Percentiles rank a stretch among this genome's conserved stretches.
Conservation (phyloP, 2,329 filamentous ascomycete species). For the Cadophora malorum region DNA sequence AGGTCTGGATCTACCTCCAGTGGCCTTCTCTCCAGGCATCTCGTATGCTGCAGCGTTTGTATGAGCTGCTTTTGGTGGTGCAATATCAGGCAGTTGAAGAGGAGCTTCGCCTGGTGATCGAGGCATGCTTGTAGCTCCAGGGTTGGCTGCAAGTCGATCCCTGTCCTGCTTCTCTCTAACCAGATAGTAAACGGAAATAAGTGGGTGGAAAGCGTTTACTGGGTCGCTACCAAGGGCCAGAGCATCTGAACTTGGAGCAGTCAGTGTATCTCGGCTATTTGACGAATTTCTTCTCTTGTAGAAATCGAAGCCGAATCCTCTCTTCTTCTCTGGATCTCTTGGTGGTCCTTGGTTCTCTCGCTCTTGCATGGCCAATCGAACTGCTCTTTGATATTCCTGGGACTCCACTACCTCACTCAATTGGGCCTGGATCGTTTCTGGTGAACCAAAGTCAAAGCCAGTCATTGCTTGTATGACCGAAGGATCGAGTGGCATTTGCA, state of each 20-base stretch:
- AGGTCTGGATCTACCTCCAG: constrained; percentile 81
- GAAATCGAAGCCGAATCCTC: constrained; percentile 91
- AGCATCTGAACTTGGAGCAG: constrained; percentile 83
- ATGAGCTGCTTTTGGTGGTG: constrained; percentile 83
- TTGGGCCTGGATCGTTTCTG: constrained; percentile 82
- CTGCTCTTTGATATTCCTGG: constrained; percentile 88
- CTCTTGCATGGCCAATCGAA: constrained; percentile 73
- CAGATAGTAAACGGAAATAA: constrained; percentile 93
- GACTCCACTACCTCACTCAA: constrained; percentile 88
- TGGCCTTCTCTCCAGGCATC: constrained; percentile 86
- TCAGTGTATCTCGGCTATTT: constrained; percentile 86
- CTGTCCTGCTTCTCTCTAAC: constrained; percentile 94
- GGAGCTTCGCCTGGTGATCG: constrained; percentile 58
- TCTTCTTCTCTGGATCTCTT: constrained; percentile 77
- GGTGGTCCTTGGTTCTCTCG: constrained; percentile 61
- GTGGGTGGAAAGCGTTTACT: constrained; percentile 88
- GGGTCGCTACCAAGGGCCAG: constrained; percentile 85
- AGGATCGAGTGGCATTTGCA: constrained; percentile 83
- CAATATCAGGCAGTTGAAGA: constrained; percentile 73
- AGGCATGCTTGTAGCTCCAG: constrained; percentile 63
- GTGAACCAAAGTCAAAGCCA: constrained; percentile 93
- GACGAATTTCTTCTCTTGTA: constrained; percentile 93
- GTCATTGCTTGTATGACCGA: constrained; percentile 93
- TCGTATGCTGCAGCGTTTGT: constrained; percentile 87
- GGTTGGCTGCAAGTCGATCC: constrained; percentile 65